These are phyloP conservation scores for Pleurotus eryngii DNA, from an alignment of 768 basidiomycete genomes.

Conservation along the genomic window DNA sequence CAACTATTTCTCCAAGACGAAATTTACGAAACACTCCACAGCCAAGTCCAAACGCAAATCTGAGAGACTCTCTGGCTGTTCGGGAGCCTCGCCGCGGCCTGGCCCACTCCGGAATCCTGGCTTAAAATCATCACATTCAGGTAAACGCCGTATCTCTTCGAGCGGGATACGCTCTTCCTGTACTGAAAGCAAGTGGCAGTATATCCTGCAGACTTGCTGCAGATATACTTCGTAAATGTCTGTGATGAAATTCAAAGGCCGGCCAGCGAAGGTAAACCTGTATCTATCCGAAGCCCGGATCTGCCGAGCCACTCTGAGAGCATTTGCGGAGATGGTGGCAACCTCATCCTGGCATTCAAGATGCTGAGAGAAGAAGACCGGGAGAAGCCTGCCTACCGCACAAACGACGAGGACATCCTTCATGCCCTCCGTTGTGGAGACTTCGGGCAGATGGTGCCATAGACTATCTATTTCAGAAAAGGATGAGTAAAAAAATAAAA, in stretches of 20 bases:
- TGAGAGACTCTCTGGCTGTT: too few species aligned
- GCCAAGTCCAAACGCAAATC: too few species aligned
- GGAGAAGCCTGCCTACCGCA: neutral
- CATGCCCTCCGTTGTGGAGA: neutral
- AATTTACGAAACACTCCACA: too few species aligned
- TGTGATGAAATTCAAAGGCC: neutral
- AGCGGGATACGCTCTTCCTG: too few species aligned
- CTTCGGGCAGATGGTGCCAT: neutral
- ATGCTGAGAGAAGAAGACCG: neutral
- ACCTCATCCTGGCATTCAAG: neutral
- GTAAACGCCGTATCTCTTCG: too few species aligned
- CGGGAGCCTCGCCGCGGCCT: too few species aligned
- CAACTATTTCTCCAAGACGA: too few species aligned
- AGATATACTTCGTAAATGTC: neutral
- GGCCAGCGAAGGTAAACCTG: neutral
- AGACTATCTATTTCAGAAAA: neutral
- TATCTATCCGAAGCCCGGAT: neutral
- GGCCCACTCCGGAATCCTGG: too few species aligned
- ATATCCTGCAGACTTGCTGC: neutral
- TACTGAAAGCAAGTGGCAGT: neutral
- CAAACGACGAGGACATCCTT: conserved; percentile 2
- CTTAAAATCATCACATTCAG: too few species aligned
- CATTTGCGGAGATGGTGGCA: neutral
- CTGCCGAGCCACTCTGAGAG: neutral
- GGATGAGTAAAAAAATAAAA: neutral